Base-by-base conservation (phyloP, 2,329 filamentous ascomycete species). In the Phialophora expanda region DNA sequence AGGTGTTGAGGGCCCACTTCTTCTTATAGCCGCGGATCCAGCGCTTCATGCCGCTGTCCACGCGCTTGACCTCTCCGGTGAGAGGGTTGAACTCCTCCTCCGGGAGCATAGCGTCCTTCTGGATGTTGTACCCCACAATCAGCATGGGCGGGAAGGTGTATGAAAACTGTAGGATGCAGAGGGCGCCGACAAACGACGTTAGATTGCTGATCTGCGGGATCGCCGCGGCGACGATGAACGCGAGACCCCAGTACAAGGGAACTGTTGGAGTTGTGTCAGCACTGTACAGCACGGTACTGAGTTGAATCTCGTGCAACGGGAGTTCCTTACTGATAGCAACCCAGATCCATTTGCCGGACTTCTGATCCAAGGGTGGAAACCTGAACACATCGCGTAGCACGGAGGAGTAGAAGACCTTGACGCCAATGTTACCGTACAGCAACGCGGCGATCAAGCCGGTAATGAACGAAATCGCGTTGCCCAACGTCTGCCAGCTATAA, bases 121-220 rank as follows among this genome's bases (percentile, higher is more conserved):
- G 71, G 14, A 72, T 56, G 22, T 74, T 72, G 66, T 69, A 74
- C 2, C 73, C 73, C 14, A 75, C 64, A 6, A 66, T 53, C 7
- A 75, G 66, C 38, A 74, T 54, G 9, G 73, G 73, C 14, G 81
- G 81, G 57, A 83, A 76, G 0, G 80, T 80, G 70, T 83, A 83
- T 14, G 77, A 80, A 69, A 84, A 77, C 48, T 83, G 79, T 46
- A 83, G 62, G 14, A 83, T 77, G 70, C 77, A 79, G 1, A 78
- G 72, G 0, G 81, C 80, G 1, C 77, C 76, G 12, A 83, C 77
- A 4, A 83, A 71, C 26, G 73, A 72, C 20, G 75, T 72, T 32
- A 77, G 74, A 1, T 74, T 74, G 44, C 75, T 75, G 64, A 77
- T 77, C 55, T 82, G 76, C 0, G 81, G 81, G 53, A 82, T 77